These are phyloP conservation scores for Spongiforma sp. DNA, from an alignment of 1,284 basidiomycete genomes.

Conservation along the genomic window DNA sequence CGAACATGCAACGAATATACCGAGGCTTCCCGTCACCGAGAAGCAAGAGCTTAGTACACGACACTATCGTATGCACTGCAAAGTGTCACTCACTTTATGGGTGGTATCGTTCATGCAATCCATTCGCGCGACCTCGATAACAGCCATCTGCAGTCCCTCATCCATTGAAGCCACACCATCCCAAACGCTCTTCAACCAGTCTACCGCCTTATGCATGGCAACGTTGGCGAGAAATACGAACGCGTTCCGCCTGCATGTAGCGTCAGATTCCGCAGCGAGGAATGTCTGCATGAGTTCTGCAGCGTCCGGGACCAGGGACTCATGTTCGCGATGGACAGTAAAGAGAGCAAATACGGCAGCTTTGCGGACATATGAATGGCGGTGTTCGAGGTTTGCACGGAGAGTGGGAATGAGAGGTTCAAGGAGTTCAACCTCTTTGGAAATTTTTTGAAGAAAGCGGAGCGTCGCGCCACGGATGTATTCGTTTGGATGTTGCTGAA, in stretches of 20 bases:
- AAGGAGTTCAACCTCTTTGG: constrained; percentile 92
- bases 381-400: constrained; percentile 94
- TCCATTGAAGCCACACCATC: constrained; percentile 89
- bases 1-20: constrained; percentile 95
- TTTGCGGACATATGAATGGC: constrained; percentile 98
- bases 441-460: constrained; percentile 95
- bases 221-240: constrained; percentile 94
- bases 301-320: constrained; percentile 95
- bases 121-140: constrained; percentile 93
- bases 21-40: constrained; percentile 60
- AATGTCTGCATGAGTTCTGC: constrained; percentile 98
- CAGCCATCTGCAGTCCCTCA: constrained; percentile 94
- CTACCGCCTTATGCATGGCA: constrained; percentile 89
- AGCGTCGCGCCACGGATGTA: constrained; percentile 98
- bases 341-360: constrained; percentile 98
- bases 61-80: constrained; percentile 9
- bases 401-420: constrained; percentile 97
- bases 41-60: constrained; percentile 17
- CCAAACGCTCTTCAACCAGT: constrained; percentile 87
- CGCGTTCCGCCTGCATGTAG: constrained; percentile 97
- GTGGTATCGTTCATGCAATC: constrained; percentile 89
- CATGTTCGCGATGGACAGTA: constrained; percentile 93
- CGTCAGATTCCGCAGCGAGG: constrained; percentile 96
- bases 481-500: constrained; percentile 99
- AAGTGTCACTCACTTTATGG: constrained; percentile 65